Conservation (phyloP, 352 stramenopile species). For the Phytophthora fragariaefolia region DNA sequence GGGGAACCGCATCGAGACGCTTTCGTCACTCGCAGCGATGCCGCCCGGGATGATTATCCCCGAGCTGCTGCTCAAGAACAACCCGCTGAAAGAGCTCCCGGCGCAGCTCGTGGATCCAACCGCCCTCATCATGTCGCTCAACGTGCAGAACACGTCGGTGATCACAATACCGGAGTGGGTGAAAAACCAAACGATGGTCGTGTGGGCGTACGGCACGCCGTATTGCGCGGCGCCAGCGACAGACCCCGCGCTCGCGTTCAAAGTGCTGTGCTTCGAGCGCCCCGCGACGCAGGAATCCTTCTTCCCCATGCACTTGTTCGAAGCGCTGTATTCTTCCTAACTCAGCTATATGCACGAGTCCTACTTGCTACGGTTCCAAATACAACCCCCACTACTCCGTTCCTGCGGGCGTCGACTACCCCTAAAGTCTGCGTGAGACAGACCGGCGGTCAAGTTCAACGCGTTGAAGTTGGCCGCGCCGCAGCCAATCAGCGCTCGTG, state of each 20-base stretch:
- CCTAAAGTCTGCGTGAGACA: too few relatives aligned
- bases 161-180: conserved; percentile 25
- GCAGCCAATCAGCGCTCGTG: too few relatives aligned
- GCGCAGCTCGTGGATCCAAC: conserved; percentile 11
- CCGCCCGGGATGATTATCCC: conserved; percentile 26
- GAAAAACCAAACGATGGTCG: conserved; percentile 22
- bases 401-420: too few relatives aligned
- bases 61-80: conserved; percentile 17
- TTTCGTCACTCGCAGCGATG: conserved; percentile 30
- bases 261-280: conserved; percentile 21
- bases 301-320: conserved; percentile 14
- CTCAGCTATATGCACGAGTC: background rate
- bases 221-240: conserved; percentile 17
- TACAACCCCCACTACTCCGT: too few relatives aligned
- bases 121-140: conserved; percentile 29
- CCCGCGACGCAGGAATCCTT: background rate
- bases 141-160: conserved; percentile 26
- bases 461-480: background rate
- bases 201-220: conserved; percentile 20
- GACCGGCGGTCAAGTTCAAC: background rate
- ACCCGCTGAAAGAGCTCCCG: conserved; percentile 25
- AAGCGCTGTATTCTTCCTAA: conserved; percentile 1
- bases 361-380: too few relatives aligned
- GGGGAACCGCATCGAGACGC: conserved; percentile 20
- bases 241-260: conserved; percentile 19